Evolutionary conservation across 768 basidiomycete species (phyloP).

Genomic region (Mycena rosella): DNA sequence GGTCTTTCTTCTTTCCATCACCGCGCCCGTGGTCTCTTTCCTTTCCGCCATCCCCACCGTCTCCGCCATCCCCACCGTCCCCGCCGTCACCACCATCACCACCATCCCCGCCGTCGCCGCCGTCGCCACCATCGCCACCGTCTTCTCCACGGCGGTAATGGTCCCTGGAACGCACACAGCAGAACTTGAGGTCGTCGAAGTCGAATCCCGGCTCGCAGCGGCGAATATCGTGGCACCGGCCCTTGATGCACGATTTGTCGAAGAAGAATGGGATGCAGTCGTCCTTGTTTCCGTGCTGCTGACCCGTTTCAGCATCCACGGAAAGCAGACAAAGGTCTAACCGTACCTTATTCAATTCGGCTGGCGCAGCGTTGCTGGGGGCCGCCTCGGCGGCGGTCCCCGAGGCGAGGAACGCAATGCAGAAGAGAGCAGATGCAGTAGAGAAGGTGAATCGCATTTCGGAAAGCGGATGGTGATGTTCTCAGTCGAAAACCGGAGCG

Average conservation of each 20-base stretch:
- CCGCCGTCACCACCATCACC: not conserved
- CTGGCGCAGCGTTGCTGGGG: not conserved
- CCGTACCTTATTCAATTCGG: not conserved
- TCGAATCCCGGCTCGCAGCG: not conserved
- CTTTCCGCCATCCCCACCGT: no score
- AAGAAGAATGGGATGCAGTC: not conserved
- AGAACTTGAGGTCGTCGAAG: not conserved
- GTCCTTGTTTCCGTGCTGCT: not conserved
- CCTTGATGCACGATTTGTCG: not conserved
- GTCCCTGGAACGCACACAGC: not conserved
- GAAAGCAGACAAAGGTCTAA: no score
- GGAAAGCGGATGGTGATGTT: not conserved
- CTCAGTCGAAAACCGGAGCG: not conserved
- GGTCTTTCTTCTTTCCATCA: no score
- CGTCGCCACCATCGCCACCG: not conserved
- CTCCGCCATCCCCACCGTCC: not conserved
- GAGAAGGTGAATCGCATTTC: conserved; percentile 6
- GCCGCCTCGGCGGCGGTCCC: not conserved
- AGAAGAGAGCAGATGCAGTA: not conserved
- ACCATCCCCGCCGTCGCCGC: not conserved
- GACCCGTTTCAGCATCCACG: no score
- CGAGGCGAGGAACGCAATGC: not conserved
- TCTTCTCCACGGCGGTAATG: not conserved
- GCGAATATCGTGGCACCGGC: not conserved
- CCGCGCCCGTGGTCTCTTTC: no score